phyloP scores from a whole-genome alignment of 1,284 basidiomycete genomes.

The Mycosarcoma maydis region DNA sequence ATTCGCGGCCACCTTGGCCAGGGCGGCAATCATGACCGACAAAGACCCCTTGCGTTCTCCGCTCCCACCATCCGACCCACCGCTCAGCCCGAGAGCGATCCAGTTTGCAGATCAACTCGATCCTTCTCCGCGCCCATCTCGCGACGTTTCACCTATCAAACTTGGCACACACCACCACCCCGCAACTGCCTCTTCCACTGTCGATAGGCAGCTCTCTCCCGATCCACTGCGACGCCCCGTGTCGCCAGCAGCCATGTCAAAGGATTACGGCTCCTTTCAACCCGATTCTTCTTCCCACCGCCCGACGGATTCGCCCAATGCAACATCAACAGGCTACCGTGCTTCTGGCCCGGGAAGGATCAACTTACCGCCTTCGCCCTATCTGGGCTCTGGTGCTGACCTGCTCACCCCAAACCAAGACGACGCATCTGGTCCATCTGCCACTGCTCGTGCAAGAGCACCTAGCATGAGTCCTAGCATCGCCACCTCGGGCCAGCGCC shows the following conservation, averaged over 20 bases:
- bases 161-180: background rate
- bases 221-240: conserved; percentile 23
- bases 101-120: conserved; percentile 35
- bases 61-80: conserved; percentile 17
- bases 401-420: conserved; percentile 19
- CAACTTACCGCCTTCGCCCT: conserved; percentile 37
- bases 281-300: conserved; percentile 4
- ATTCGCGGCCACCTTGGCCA: no score
- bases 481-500: conserved; percentile 17
- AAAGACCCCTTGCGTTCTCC: conserved; percentile 36
- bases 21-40: conserved; percentile 10
- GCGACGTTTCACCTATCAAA: conserved; percentile 27
- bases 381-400: conserved; percentile 5
- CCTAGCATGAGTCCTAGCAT: conserved; percentile 31
- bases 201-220: conserved; percentile 13
- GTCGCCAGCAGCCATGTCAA: conserved; percentile 24
- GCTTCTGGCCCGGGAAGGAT: conserved; percentile 39
- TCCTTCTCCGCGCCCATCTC: conserved; percentile 12
- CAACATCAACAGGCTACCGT: conserved; percentile 20
- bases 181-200: background rate
- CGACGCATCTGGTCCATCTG: conserved; percentile 1
- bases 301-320: background rate
- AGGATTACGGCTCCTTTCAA: conserved; percentile 21
- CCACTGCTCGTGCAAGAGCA: conserved; percentile 7
- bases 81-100: conserved; percentile 35